Evolutionary conservation across 2,329 filamentous ascomycete species (phyloP), one percentile per base, ranked within the genome.

Genomic region (Verticillium zaregamsianum): DNA sequence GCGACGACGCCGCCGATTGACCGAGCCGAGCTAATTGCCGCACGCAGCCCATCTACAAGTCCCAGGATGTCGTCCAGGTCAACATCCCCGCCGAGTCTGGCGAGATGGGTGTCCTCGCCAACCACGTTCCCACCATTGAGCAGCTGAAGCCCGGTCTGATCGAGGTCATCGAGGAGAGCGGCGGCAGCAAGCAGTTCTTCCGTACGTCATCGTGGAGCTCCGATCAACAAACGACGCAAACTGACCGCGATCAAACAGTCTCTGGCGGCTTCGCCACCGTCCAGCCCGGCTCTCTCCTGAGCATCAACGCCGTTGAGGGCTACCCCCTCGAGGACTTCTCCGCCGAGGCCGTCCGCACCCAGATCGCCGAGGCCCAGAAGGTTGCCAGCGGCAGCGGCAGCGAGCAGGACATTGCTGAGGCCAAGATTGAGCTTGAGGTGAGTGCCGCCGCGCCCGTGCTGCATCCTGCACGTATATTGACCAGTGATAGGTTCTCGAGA

Each of bases 21-120:
- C 63, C 66, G 63, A 69, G 31, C 63, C 64, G 61, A 71, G 75
- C 78, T 84, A 84, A 84, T 81, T 81, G 72, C 78, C 81, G 77
- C 82, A 81, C 66, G 65, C 75, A 93, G 90, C 81, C 89, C 72
- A 81, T 89, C 80, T 89, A 86, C 83, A 86, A 85, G 79, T 88
- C 81, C 70, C 81, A 87, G 73, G 84, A 86, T 74, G 85, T 88
- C 75, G 89, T 98, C 75, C 95, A 99, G 85, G 95, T 99, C 85
- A 99, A 99, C 87, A 90, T 99, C 74, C 90, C 95, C 77, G 95
- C 95, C 75, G 95, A 97, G 80, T 96, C 93, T 66, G 95, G 95
- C 78, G 95, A 98, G 73, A 99, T 99, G 95, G 95, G 95, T 90
- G 90, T 99, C 73, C 90, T 99, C 76, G 95, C 95, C 78, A 96